Conservation (phyloP, 176 grass and related monocot genomes). For the Oryza meridionalis region DNA sequence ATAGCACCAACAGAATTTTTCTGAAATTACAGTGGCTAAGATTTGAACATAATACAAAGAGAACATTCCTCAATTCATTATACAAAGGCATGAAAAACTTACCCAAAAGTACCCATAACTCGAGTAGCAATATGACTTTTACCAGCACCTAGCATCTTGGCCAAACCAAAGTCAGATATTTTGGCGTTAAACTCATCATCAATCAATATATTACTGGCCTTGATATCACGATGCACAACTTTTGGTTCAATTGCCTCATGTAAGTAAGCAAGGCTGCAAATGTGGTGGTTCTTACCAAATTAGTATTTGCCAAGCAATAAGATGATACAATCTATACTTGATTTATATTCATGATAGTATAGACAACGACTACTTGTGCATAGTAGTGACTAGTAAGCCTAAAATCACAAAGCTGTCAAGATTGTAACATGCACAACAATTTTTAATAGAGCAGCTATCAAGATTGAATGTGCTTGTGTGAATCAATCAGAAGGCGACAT, state of each 20-base stretch:
- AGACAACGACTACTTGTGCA: not conserved
- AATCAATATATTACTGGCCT: constrained; percentile 91
- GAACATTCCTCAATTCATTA: not conserved
- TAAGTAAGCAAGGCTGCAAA: constrained; percentile 89
- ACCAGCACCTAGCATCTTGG: constrained; percentile 96
- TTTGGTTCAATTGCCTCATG: constrained; percentile 97
- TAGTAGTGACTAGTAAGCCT: not conserved
- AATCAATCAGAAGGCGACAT: constrained; percentile 19
- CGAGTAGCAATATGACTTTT: constrained; percentile 97
- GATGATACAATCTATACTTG: not conserved
- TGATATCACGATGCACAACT: constrained; percentile 97
- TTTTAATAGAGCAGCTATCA: not conserved
- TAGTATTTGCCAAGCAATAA: constrained; percentile 5
- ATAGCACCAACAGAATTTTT: not conserved
- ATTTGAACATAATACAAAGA: constrained; percentile 24
- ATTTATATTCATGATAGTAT: constrained; percentile 23
- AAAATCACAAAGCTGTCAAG: not conserved
- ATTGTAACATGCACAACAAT: not conserved
- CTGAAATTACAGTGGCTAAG: not conserved
- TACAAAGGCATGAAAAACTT: constrained; percentile 35
- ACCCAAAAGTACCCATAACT: constrained; percentile 99
- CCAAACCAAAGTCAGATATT: constrained; percentile 95
- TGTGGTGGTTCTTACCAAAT: constrained; percentile 19
- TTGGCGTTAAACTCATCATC: constrained; percentile 96
- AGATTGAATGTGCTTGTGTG: constrained; percentile 7